Evolutionary conservation across 345 rosid genomes (phyloP), one percentile per base, ranked within the genome.

Genomic region (Turritis glabra): DNA sequence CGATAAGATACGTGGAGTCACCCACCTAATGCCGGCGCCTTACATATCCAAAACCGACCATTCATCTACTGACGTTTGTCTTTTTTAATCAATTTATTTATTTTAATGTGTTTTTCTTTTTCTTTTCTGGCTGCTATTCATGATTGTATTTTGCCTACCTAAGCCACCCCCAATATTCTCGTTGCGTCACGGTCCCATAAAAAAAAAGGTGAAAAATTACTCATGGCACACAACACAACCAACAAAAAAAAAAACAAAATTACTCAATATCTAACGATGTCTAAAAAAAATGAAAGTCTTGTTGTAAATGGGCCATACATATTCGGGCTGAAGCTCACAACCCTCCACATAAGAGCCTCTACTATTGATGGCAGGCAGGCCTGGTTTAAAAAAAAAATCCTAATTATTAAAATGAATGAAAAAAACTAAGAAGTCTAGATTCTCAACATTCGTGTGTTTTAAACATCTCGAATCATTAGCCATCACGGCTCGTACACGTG

Each of bases 41-140:
- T 35, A 25, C 52, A 38, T 65, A 32, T 21, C 32, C 26, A 38
- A 68, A 35, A 25, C 72, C 26, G 72, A 37, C 72, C 72, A 68
- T 35, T 27, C 12, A 67, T 3, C 61, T 47, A 22, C 7, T 15
- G 52, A 54, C 72, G n/a, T n/a, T n/a, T n/a, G n/a, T n/a, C n/a
- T n/a, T n/a, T n/a, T n/a, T n/a, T n/a, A n/a, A n/a, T n/a, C n/a
- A 18, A 18, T 57, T 32, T 57, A 6, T 57, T 32, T 32, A 18
- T n/a, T 26, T 54, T n/a, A n/a, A n/a, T n/a, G n/a, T n/a, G n/a
- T n/a, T n/a, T n/a, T n/a, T n/a, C n/a, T n/a, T 14, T 7, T 52
- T 19, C 2, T 51, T 51, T 23, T 13, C 30, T 54, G 60, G 21
- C 21, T 27, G 2, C 22, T 33, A 30, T 29, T 55, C 61, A 55